These are phyloP conservation scores for Boletus semigastroideus DNA, from an alignment of 1,284 basidiomycete species.

Conservation along the genomic window DNA sequence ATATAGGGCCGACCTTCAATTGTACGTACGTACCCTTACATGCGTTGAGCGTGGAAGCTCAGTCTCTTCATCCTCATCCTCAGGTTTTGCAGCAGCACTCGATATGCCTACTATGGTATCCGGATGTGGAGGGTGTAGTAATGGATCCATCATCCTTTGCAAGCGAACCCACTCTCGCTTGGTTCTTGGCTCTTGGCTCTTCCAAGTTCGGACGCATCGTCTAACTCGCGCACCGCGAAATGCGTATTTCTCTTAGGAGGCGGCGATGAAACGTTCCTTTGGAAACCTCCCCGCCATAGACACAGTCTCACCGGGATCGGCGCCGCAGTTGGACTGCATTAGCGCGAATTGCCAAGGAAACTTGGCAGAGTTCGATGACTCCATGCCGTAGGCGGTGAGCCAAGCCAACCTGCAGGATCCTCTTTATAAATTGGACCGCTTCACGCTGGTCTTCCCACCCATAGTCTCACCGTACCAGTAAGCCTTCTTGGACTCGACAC, in stretches of 20 bases:
- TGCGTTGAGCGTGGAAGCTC: background rate
- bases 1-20: constrained; percentile 40
- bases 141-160: background rate
- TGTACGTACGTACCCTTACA: background rate
- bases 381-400: constrained; percentile 4
- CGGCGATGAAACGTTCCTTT: background rate
- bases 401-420: constrained; percentile 8
- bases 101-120: background rate
- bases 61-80: too few species aligned
- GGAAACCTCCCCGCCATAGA: background rate
- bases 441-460: background rate
- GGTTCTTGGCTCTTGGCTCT: constrained; percentile 6
- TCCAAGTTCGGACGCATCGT: too few species aligned
- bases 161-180: constrained; percentile 5
- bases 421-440: constrained; percentile 11
- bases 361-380: background rate
- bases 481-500: background rate
- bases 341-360: constrained; percentile 1
- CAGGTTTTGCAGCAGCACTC: too few species aligned
- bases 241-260: background rate
- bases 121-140: constrained; percentile 18
- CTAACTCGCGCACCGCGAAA: too few species aligned
- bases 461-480: constrained; percentile 7
- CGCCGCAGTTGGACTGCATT: background rate
- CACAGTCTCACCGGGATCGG: background rate